Evolutionary conservation across 306 rosid species (phyloP).

Genomic region (Sophora flavescens): DNA sequence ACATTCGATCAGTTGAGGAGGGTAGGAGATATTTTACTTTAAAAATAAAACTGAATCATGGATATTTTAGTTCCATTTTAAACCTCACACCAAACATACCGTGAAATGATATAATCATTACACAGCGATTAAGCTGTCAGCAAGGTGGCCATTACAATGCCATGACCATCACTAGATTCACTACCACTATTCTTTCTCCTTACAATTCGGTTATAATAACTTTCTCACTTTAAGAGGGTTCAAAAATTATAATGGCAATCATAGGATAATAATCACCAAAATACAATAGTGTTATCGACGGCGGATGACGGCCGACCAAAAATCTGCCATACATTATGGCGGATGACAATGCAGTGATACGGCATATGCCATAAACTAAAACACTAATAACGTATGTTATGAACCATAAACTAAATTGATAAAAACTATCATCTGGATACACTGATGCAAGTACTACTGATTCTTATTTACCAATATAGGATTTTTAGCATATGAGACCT

Average conservation of each 20-base stretch:
- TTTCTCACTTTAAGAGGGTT: slow-evolving; percentile 3
- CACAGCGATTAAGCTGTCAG: background rate
- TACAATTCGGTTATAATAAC: slow-evolving; percentile 20
- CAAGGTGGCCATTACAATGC: background rate
- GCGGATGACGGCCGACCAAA: too few species aligned
- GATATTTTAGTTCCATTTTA: background rate
- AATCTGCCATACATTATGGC: too few species aligned
- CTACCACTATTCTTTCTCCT: background rate
- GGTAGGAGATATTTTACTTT: background rate
- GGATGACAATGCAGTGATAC: too few species aligned
- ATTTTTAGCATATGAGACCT: too few species aligned
- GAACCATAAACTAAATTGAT: too few species aligned
- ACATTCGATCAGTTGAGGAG: background rate
- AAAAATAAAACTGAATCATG: background rate
- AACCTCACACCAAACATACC: background rate
- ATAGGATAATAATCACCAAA: background rate
- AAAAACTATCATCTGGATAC: too few species aligned
- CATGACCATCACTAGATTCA: background rate
- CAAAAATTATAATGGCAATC: background rate
- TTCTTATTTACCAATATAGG: too few species aligned
- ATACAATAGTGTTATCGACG: background rate
- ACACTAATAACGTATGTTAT: too few species aligned
- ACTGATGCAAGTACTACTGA: too few species aligned
- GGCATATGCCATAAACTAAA: too few species aligned
- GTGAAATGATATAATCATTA: slow-evolving; percentile 1